Conservation (phyloP, 768 basidiomycete species). For the Termitomyces sp. region DNA sequence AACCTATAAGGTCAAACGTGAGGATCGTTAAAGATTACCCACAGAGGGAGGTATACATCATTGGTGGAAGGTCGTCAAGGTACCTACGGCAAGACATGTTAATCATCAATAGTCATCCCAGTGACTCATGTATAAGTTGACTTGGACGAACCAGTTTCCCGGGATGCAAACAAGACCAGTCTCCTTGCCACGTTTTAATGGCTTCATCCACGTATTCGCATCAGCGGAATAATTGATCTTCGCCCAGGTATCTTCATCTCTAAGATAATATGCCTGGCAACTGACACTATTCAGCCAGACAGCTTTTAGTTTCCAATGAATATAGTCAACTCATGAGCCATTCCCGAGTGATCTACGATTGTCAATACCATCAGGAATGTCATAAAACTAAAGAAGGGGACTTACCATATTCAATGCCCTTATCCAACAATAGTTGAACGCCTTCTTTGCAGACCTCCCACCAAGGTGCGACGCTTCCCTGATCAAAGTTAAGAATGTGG, state of each 20-base stretch:
- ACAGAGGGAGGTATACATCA: constrained; percentile 45
- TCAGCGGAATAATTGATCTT: constrained; percentile 63
- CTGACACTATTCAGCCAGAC: constrained; percentile 19
- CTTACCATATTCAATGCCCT: constrained; percentile 73
- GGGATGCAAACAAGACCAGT: constrained; percentile 63
- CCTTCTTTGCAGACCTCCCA: constrained; percentile 76
- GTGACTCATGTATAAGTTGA: no score
- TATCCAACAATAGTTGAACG: constrained; percentile 58
- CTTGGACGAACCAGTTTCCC: constrained; percentile 54
- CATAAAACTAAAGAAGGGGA: not conserved
- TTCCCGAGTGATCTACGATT: constrained; percentile 10
- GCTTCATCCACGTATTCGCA: constrained; percentile 74
- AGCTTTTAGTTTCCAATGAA: not conserved
- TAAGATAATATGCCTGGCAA: constrained; percentile 65
- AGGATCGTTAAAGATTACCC: not conserved
- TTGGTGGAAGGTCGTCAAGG: constrained; percentile 71
- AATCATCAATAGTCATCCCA: no score
- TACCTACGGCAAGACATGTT: constrained; percentile 34
- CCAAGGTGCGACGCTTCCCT: constrained; percentile 72
- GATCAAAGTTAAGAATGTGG: not conserved
- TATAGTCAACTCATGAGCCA: constrained; percentile 18
- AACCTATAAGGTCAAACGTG: constrained; percentile 43
- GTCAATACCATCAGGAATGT: not conserved
- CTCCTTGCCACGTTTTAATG: constrained; percentile 57
- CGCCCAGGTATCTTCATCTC: constrained; percentile 68